Conservation (phyloP, 352 stramenopile genomes). For the Aphanomyces euteiches region DNA sequence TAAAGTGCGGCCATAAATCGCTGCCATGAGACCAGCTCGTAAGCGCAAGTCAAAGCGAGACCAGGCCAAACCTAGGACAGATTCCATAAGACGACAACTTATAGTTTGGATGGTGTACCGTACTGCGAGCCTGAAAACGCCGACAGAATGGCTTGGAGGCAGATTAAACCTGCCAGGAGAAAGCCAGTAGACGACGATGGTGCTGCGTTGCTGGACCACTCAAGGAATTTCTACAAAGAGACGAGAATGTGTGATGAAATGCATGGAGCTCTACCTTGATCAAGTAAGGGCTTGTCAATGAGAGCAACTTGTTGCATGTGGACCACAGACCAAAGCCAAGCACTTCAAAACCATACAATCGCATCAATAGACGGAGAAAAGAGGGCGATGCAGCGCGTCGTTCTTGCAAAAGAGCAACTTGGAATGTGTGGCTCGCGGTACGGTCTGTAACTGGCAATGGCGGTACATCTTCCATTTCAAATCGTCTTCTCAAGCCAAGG, state of each 20-base stretch:
- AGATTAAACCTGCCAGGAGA: constrained; percentile 51
- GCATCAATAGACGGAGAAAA: constrained; percentile 50
- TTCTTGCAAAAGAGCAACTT: constrained; percentile 37
- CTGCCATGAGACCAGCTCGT: constrained; percentile 58
- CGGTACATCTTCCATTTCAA: constrained; percentile 60
- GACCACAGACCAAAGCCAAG: constrained; percentile 63
- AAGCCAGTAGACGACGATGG: constrained; percentile 51
- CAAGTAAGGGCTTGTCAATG: constrained; percentile 60
- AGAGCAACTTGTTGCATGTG: constrained; percentile 63
- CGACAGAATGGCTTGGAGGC: constrained; percentile 48
- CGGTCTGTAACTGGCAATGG: constrained; percentile 47
- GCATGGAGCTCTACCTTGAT: constrained; percentile 36
- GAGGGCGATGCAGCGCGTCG: constrained; percentile 41
- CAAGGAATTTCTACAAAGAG: constrained; percentile 54
- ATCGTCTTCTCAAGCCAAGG: constrained; percentile 45
- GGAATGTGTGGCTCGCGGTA: constrained; percentile 51
- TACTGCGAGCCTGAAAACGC: constrained; percentile 77
- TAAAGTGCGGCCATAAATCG: constrained; percentile 65
- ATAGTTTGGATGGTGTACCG: constrained; percentile 24
- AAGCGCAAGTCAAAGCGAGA: constrained; percentile 72
- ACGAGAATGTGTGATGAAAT: not conserved
- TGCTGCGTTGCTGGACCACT: constrained; percentile 49
- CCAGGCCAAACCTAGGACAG: constrained; percentile 45
- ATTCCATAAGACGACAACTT: not conserved
- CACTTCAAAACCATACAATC: constrained; percentile 61